Evolutionary conservation across 2,329 filamentous ascomycete species (phyloP).

Genomic region (Curvularia verruculosa): DNA sequence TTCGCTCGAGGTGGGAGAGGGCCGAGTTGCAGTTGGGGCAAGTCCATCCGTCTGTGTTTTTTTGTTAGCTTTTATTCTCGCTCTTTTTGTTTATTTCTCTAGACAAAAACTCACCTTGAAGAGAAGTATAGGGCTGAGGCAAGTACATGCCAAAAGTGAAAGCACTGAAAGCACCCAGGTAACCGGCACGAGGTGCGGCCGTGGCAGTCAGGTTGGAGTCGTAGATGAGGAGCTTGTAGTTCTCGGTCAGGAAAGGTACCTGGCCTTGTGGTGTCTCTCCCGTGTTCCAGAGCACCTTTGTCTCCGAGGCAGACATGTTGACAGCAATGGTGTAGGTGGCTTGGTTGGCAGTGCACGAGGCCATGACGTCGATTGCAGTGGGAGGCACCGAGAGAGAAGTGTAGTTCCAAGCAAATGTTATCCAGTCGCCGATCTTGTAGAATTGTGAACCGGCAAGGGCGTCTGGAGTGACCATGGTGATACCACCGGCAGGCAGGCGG

Average conservation of each 20-base stretch:
- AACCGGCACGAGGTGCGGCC: slow-evolving; percentile 60
- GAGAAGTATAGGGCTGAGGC: slow-evolving; percentile 58
- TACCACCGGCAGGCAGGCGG: slow-evolving; percentile 62
- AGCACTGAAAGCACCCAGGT: slow-evolving; percentile 59
- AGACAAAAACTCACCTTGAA: slow-evolving; percentile 51
- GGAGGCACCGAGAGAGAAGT: slow-evolving; percentile 67
- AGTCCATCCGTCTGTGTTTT: slow-evolving; percentile 52
- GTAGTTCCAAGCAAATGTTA: slow-evolving; percentile 73
- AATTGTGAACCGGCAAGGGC: slow-evolving; percentile 58
- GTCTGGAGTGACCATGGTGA: slow-evolving; percentile 66
- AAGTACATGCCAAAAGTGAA: slow-evolving; percentile 69
- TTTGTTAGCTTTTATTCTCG: slow-evolving; percentile 15
- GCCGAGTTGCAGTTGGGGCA: slow-evolving; percentile 64
- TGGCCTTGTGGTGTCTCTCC: slow-evolving; percentile 36
- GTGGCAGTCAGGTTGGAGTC: slow-evolving; percentile 61
- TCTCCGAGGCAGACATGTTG: slow-evolving; percentile 63
- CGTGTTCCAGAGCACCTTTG: slow-evolving; percentile 67
- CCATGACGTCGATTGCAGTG: slow-evolving; percentile 65
- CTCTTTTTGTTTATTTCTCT: not conserved
- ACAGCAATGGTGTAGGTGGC: slow-evolving; percentile 66
- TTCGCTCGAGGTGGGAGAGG: slow-evolving; percentile 59
- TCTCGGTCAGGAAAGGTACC: slow-evolving; percentile 61
- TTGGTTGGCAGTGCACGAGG: slow-evolving; percentile 64
- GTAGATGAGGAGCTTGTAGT: slow-evolving; percentile 68
- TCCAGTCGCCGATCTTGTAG: slow-evolving; percentile 67